Conservation (phyloP, 495 filamentous ascomycete genomes). For the Cairneyella variabilis region DNA sequence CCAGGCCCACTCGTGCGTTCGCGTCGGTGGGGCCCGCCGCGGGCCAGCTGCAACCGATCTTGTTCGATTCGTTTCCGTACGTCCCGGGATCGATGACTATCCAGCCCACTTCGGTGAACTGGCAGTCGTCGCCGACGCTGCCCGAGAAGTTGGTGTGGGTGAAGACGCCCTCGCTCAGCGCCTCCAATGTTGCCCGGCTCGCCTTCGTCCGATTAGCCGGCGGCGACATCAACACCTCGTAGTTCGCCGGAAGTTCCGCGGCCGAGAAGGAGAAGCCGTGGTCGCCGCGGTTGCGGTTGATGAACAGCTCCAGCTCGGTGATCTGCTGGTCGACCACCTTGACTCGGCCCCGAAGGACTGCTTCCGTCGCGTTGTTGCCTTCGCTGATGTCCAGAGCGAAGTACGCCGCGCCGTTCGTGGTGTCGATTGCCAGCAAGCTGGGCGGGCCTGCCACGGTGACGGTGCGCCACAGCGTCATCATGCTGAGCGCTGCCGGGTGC, state of each 20-base stretch:
- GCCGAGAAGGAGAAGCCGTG: conserved; percentile 11
- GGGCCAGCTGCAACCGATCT: conserved; percentile 4
- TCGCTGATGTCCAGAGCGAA: conserved; percentile 24
- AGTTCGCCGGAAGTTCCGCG: conserved; percentile 5
- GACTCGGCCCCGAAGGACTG: conserved; percentile 26
- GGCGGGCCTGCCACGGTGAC: conserved; percentile 20
- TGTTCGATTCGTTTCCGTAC: conserved; percentile 2
- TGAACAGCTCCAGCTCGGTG: conserved; percentile 28
- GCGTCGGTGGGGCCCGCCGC: conserved; percentile 1
- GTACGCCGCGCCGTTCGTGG: conserved; percentile 24
- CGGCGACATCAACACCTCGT: not conserved
- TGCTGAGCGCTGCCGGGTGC: conserved; percentile 27
- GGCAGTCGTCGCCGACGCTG: conserved; percentile 3
- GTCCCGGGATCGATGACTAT: conserved; percentile 1
- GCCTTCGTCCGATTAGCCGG: conserved; percentile 6
- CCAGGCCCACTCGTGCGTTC: conserved; percentile 9
- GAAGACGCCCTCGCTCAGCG: not conserved
- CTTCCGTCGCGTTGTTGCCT: conserved; percentile 24
- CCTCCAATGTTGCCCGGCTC: conserved; percentile 2
- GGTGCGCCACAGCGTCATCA: conserved; percentile 30
- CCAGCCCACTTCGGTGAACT: conserved; percentile 10
- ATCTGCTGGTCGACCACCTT: conserved; percentile 24
- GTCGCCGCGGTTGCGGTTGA: conserved; percentile 17
- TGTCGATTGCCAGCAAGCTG: conserved; percentile 12
- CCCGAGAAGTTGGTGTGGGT: not conserved